phyloP scores from a whole-genome alignment of 345 rosid genomes.

The Gossypium bickii region DNA sequence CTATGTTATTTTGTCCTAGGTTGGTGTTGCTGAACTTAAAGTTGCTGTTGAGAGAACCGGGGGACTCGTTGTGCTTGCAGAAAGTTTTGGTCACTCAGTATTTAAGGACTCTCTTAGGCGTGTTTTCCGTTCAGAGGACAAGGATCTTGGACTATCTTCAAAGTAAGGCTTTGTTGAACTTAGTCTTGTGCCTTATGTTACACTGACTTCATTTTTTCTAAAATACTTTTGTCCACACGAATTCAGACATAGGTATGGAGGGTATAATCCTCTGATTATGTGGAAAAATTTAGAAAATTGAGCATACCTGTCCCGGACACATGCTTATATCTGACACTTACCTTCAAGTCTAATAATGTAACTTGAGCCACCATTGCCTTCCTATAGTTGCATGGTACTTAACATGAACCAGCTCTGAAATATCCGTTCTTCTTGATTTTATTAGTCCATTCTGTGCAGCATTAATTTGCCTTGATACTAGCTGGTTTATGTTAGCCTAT shows the following conservation, averaged over 20 bases:
- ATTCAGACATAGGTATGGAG: background rate
- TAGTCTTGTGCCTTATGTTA: background rate
- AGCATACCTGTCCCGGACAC: background rate
- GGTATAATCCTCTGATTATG: background rate
- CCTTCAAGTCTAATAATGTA: background rate
- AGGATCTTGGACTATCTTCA: slow-evolving; percentile 80
- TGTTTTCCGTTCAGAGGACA: slow-evolving; percentile 66
- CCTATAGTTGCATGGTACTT: background rate
- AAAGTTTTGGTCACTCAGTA: slow-evolving; percentile 94
- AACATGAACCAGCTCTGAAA: background rate
- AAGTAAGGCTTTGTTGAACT: slow-evolving; percentile 54
- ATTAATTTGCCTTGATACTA: background rate
- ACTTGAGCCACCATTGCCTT: background rate
- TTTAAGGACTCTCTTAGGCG: slow-evolving; percentile 80
- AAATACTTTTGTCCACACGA: background rate
- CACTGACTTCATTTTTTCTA: background rate
- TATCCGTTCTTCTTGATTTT: background rate
- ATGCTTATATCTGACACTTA: background rate
- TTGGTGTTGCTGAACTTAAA: slow-evolving; percentile 91
- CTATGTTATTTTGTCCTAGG: slow-evolving; percentile 35
- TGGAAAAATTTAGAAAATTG: background rate
- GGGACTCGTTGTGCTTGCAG: slow-evolving; percentile 95
- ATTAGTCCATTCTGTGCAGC: background rate
- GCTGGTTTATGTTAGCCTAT: background rate
- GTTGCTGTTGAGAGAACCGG: slow-evolving; percentile 94